Conservation (phyloP, 176 grass and related monocot genomes). For the Puya raimondii region DNA sequence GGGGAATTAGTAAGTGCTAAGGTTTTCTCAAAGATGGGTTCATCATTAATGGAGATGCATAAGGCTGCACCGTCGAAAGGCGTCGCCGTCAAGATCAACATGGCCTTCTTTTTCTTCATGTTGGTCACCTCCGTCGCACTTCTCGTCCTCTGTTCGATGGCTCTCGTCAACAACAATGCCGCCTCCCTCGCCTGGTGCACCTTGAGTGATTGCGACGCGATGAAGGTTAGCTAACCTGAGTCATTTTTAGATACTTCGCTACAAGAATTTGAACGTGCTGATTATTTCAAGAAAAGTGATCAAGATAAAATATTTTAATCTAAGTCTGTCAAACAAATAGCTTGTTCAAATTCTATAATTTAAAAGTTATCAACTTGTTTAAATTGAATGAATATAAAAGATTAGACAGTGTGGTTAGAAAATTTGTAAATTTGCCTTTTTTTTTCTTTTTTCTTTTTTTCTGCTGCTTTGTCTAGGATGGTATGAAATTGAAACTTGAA, state of each 20-base stretch:
- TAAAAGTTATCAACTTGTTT: too few species aligned
- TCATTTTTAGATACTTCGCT: neutral
- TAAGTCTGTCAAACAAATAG: too few species aligned
- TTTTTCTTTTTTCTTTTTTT: too few species aligned
- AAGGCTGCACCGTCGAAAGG: slow-evolving; percentile 39
- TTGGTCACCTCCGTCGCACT: slow-evolving; percentile 59
- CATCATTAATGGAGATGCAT: slow-evolving; percentile 20
- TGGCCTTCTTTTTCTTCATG: slow-evolving; percentile 70
- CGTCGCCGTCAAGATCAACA: slow-evolving; percentile 58
- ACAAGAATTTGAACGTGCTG: too few species aligned
- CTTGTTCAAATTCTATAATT: too few species aligned
- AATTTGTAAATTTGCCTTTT: too few species aligned
- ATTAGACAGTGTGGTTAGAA: too few species aligned
- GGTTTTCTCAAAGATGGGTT: neutral
- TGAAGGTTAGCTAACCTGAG: slow-evolving; percentile 57
- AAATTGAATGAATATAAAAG: too few species aligned
- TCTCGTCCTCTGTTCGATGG: slow-evolving; percentile 35
- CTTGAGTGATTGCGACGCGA: slow-evolving; percentile 35
- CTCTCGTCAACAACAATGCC: slow-evolving; percentile 22
- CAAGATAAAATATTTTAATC: too few species aligned
- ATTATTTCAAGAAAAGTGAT: too few species aligned
- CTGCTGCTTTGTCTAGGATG: too few species aligned
- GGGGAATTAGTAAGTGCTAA: neutral
- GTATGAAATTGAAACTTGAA: too few species aligned
- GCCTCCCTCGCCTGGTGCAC: slow-evolving; percentile 58